These are phyloP conservation scores for Rauvolfia tetraphylla DNA, from an alignment of 257 asterid species.

Conservation along the genomic window DNA sequence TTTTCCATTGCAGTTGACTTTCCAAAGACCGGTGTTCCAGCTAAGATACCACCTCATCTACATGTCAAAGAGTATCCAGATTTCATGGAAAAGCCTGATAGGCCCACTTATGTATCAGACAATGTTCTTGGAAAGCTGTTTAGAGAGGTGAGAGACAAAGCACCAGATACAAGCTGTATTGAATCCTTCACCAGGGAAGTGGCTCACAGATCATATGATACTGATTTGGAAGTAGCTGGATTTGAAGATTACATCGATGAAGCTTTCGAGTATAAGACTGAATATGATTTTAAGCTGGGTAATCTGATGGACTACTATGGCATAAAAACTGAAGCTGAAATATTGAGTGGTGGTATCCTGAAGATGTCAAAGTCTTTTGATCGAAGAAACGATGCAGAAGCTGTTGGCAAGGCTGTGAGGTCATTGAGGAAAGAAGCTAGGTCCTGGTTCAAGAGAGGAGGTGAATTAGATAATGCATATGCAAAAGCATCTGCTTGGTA, in stretches of 20 bases:
- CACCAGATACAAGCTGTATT: slow-evolving; percentile 35
- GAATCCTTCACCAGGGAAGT: slow-evolving; percentile 52
- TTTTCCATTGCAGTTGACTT: slow-evolving; percentile 85
- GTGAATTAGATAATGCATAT: slow-evolving; percentile 37
- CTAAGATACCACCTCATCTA: slow-evolving; percentile 62
- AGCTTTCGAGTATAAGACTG: slow-evolving; percentile 55
- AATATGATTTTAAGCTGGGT: slow-evolving; percentile 76
- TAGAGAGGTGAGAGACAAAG: slow-evolving; percentile 53
- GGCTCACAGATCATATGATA: slow-evolving; percentile 55
- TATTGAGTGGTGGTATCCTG: slow-evolving; percentile 71
- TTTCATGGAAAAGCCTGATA: slow-evolving; percentile 88
- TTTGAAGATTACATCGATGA: slow-evolving; percentile 54
- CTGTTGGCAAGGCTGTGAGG: slow-evolving; percentile 60
- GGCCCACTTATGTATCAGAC: slow-evolving; percentile 42
- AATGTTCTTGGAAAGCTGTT: slow-evolving; percentile 76
- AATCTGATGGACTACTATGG: slow-evolving; percentile 86
- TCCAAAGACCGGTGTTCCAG: slow-evolving; percentile 87
- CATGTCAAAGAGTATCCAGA: slow-evolving; percentile 83
- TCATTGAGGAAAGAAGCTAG: slow-evolving; percentile 72
- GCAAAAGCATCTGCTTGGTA: slow-evolving; percentile 94
- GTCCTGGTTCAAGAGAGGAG: slow-evolving; percentile 56
- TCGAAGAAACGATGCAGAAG: slow-evolving; percentile 71
- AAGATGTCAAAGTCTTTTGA: slow-evolving; percentile 67
- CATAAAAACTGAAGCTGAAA: slow-evolving; percentile 79
- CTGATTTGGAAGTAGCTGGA: slow-evolving; percentile 64